A percentile compares a stretch with the other conserved stretches of the same genome.
Conservation (phyloP, 2,329 filamentous ascomycete genomes). For the Raffaelea albimanens region DNA sequence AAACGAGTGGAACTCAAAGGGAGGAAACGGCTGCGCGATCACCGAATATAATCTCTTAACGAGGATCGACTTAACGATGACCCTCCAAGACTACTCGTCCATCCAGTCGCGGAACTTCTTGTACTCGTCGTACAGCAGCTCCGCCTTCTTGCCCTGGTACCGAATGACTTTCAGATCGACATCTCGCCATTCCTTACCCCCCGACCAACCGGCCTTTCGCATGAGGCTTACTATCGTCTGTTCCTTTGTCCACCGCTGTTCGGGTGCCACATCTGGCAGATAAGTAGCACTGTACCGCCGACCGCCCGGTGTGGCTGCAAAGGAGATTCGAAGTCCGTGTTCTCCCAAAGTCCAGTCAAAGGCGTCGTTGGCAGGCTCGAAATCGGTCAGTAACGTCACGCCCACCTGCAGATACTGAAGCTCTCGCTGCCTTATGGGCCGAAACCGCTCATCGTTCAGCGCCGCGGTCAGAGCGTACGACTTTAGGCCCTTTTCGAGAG, state of each 20-base stretch:
- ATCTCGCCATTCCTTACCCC: constrained; percentile 72
- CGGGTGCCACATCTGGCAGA: constrained; percentile 78
- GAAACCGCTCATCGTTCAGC: constrained; percentile 54
- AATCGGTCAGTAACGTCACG: constrained; percentile 78
- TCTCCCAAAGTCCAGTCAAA: constrained; percentile 78
- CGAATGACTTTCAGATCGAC: constrained; percentile 70
- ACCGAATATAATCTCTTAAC: not conserved
- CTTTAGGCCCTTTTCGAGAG: constrained; percentile 62
- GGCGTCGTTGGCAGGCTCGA: constrained; percentile 59
- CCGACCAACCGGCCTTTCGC: constrained; percentile 89
- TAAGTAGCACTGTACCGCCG: constrained; percentile 73
- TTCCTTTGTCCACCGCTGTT: constrained; percentile 94
- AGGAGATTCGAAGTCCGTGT: constrained; percentile 82
- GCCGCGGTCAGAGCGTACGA: constrained; percentile 78
- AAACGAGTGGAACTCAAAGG: no score
- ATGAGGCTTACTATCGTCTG: constrained; percentile 84
- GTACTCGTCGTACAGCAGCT: constrained; percentile 63
- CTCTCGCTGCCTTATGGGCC: constrained; percentile 42
- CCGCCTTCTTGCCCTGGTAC: constrained; percentile 78
- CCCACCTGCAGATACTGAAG: constrained; percentile 51
- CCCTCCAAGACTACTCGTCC: constrained; percentile 1
- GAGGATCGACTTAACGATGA: constrained; percentile 10
- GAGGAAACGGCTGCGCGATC: no score
- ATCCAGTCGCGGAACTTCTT: constrained; percentile 73
- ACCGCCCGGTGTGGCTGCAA: constrained; percentile 51